Evolutionary conservation across 2,329 filamentous ascomycete species (phyloP).

Genomic region (Fusarium miscanthi): DNA sequence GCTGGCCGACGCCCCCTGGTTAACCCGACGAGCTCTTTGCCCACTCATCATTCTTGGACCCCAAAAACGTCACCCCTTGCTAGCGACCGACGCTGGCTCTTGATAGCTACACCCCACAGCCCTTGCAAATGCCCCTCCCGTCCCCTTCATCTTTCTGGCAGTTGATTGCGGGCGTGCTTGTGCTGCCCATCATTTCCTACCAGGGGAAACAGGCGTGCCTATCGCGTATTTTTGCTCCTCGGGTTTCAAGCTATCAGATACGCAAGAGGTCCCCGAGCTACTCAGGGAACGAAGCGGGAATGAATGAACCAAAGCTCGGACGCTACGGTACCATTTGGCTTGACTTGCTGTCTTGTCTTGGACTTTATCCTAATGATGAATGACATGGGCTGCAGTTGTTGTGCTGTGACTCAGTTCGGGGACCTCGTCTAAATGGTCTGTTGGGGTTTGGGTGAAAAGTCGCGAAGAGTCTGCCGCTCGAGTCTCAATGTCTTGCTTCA

Average conservation of each 20-base stretch:
- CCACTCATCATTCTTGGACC: conserved; percentile 5
- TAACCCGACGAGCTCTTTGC: not conserved
- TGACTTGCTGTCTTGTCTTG: not conserved
- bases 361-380: not conserved
- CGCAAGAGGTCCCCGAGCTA: conserved; percentile 13
- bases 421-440: conserved; percentile 8
- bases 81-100: not conserved
- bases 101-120: conserved; percentile 19
- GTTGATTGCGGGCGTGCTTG: conserved; percentile 16
- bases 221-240: not conserved
- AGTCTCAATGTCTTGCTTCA: conserved; percentile 23
- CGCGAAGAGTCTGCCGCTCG: not conserved
- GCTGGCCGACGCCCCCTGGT: conserved; percentile 2
- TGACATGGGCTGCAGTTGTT: not conserved
- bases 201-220: conserved; percentile 11
- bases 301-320: conserved; percentile 16
- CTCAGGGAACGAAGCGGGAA: conserved; percentile 27
- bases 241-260: conserved; percentile 12
- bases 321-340: not conserved
- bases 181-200: conserved; percentile 20
- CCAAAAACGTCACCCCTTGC: conserved; percentile 22
- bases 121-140: conserved; percentile 26
- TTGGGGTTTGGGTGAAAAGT: not conserved
- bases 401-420: not conserved
- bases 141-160: conserved; percentile 34